phyloP scores from a whole-genome alignment of 139 green algal species.

The Limnomonas spitsbergensis region DNA sequence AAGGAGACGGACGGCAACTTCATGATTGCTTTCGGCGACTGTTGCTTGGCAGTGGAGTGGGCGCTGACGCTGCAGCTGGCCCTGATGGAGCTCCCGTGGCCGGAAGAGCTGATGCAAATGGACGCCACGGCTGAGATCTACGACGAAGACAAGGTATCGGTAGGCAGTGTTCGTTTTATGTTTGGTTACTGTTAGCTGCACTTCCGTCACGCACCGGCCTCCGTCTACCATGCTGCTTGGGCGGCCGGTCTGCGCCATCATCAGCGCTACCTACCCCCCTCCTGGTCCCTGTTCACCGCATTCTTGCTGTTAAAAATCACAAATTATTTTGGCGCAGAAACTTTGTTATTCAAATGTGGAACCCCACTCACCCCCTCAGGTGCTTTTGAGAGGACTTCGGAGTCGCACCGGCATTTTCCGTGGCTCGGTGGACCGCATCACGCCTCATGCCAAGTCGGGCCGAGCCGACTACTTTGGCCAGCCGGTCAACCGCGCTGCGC shows the following conservation, averaged over 20 bases:
- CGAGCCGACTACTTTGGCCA: slow-evolving; percentile 56
- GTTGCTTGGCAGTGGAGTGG: slow-evolving; percentile 16
- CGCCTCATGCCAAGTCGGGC: slow-evolving; percentile 46
- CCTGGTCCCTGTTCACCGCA: too few species aligned
- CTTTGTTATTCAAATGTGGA: too few species aligned
- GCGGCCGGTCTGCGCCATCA: too few species aligned
- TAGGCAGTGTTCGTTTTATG: too few species aligned
- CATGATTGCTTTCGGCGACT: slow-evolving; percentile 28
- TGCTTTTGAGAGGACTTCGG: slow-evolving; percentile 42
- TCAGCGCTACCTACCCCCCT: too few species aligned
- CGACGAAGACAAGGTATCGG: slow-evolving; percentile 19
- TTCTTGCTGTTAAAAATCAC: too few species aligned
- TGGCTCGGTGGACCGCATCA: slow-evolving; percentile 47
- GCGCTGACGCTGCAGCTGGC: slow-evolving; percentile 30
- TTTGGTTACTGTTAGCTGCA: too few species aligned
- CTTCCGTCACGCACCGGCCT: too few species aligned
- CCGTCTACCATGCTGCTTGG: too few species aligned
- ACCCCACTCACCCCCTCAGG: too few species aligned
- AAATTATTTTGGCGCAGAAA: too few species aligned
- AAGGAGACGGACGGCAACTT: slow-evolving; percentile 54
- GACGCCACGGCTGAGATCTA: slow-evolving; percentile 24
- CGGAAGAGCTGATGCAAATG: slow-evolving; percentile 20
- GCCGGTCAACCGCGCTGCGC: slow-evolving; percentile 48
- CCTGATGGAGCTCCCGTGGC: slow-evolving; percentile 42
- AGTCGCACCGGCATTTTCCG: slow-evolving; percentile 46